Conservation (phyloP, 176 grass and related monocot genomes). For the Typha latifolia region DNA sequence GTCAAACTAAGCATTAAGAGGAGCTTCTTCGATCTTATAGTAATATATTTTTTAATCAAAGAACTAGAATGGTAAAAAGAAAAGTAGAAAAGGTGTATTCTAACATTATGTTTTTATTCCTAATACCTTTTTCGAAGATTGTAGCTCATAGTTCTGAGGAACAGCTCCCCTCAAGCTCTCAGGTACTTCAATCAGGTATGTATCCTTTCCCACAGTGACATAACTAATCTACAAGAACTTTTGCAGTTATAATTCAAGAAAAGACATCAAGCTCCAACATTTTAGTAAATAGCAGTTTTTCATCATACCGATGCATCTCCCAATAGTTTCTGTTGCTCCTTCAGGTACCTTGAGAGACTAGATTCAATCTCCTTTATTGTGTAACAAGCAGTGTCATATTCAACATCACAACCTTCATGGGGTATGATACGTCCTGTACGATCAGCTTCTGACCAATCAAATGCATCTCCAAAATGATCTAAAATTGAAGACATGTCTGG, state of each 20-base stretch:
- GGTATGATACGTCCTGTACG: slow-evolving; percentile 69
- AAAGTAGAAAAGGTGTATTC: neutral
- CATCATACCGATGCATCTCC: slow-evolving; percentile 42
- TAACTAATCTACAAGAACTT: slow-evolving; percentile 51
- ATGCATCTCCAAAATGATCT: slow-evolving; percentile 73
- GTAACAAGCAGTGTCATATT: slow-evolving; percentile 55
- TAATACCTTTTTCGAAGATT: slow-evolving; percentile 80
- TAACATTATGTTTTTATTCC: neutral
- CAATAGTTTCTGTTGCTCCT: slow-evolving; percentile 65
- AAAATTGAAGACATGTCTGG: slow-evolving; percentile 52
- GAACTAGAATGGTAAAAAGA: neutral
- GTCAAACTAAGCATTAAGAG: neutral
- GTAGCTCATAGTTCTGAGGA: slow-evolving; percentile 71
- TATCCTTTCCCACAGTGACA: slow-evolving; percentile 84
- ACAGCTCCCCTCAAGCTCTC: slow-evolving; percentile 53
- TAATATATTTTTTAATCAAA: too few relatives aligned
- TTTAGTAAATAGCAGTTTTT: slow-evolving; percentile 10
- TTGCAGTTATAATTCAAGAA: neutral
- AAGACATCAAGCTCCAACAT: neutral
- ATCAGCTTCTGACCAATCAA: slow-evolving; percentile 99
- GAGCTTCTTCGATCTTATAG: neutral
- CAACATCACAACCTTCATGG: slow-evolving; percentile 66
- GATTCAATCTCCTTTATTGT: slow-evolving; percentile 60
- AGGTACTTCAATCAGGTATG: slow-evolving; percentile 75
- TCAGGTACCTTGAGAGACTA: slow-evolving; percentile 55